These are phyloP conservation scores for Aspergillus campestris DNA, from an alignment of 495 filamentous ascomycete species.

Conservation along the genomic window DNA sequence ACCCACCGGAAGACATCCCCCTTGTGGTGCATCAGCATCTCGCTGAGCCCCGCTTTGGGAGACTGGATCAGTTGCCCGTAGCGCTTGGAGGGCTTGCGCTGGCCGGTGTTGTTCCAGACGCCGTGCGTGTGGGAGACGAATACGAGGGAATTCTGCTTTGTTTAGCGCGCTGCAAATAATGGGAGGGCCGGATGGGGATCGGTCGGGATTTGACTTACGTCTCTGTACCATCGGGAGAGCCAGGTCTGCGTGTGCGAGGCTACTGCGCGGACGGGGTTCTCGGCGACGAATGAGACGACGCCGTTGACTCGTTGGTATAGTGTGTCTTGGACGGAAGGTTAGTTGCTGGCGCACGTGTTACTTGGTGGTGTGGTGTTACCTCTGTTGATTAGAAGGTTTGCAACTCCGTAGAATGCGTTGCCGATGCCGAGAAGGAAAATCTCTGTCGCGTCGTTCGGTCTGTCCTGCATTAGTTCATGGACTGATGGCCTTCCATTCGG, in stretches of 20 bases:
- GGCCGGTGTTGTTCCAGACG: slow-evolving; percentile 54
- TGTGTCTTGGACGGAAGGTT: slow-evolving; percentile 28
- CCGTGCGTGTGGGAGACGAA: slow-evolving; percentile 64
- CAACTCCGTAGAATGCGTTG: slow-evolving; percentile 59
- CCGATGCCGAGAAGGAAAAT: slow-evolving; percentile 83
- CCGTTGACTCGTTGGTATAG: slow-evolving; percentile 47
- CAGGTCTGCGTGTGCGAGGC: slow-evolving; percentile 54
- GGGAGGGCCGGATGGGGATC: neutral
- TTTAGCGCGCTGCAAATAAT: neutral
- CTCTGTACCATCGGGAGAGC: slow-evolving; percentile 63
- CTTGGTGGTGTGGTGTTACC: slow-evolving; percentile 31
- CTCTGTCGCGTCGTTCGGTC: slow-evolving; percentile 54
- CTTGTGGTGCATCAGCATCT: slow-evolving; percentile 56
- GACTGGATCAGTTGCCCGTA: slow-evolving; percentile 57
- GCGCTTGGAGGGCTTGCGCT: slow-evolving; percentile 55
- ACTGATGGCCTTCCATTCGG: neutral
- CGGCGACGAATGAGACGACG: slow-evolving; percentile 44
- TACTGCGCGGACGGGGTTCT: slow-evolving; percentile 48
- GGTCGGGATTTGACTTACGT: slow-evolving; percentile 28
- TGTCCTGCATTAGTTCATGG: slow-evolving; percentile 14
- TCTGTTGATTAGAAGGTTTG: slow-evolving; percentile 59
- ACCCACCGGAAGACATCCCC: slow-evolving; percentile 50
- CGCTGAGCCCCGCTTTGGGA: slow-evolving; percentile 42
- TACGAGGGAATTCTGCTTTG: slow-evolving; percentile 52
- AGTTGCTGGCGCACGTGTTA: slow-evolving; percentile 1